Base-by-base conservation (phyloP, 2,329 filamentous ascomycete genomes). In the Ceratocystis destructans region DNA sequence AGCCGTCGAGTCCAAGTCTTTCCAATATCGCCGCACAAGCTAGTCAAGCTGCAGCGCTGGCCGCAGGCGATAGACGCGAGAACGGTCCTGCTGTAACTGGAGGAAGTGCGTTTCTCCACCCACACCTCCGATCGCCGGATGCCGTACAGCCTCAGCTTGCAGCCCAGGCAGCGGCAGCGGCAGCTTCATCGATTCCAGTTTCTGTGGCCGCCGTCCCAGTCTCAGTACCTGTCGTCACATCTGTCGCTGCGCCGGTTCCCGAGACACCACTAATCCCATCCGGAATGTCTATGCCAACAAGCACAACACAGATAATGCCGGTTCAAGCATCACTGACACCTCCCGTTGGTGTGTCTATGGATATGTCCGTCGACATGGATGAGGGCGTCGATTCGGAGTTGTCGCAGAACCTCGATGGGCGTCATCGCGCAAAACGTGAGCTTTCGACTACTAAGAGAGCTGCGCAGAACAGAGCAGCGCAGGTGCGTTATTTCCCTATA, bases 361-460 rank as follows among this genome's bases (percentile, higher is more conserved):
- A 61, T 73, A 75, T 46, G 74, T 72, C 68, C 73, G 73, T 74
- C 44, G 71, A 71, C 59, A 65, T 71, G 3, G 76, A 77, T 33
- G 55, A 59, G n/a, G 55, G 17, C n/a, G 28, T 59, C 31, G 55
- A 59, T 37, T 59, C 55, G 6, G 55, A 59, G 3, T n/a, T 59
- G 28, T 59, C 55, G 55, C 71, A 74, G 15, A 70, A 70, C 3
- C 70, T 78, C 70, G 77, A 88, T 69, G 83, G 86, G 69, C 82
- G 87, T 64, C 93, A 94, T 76, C 87, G 87, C 12, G 31, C 20
- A 10, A 96, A 96, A 76, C 84, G 94, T 65, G 93, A 96, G 77
- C 79, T 99, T 68, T 96, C 92, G 31, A 94, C 92, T 57, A 96
- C 91, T 46, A 99, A 97, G 79, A 88, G 94, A 70, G 94, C 94